Conservation (phyloP, 2,329 filamentous ascomycete genomes). For the Talaromyces funiculosus region DNA sequence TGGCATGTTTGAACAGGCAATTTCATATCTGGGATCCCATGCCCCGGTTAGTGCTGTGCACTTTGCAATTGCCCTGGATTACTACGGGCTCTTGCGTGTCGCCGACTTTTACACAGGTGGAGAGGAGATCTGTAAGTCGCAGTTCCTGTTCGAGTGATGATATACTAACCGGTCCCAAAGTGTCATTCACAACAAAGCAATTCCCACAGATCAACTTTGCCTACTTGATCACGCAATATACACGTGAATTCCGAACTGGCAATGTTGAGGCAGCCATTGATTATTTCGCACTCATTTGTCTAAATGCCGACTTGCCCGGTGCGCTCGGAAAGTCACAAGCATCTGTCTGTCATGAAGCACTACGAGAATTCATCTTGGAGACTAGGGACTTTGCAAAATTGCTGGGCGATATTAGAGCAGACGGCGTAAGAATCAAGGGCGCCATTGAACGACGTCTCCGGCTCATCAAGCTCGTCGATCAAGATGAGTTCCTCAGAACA, state of each 20-base stretch:
- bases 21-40: conserved; percentile 86
- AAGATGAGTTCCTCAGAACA: conserved; percentile 80
- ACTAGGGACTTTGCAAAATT: conserved; percentile 92
- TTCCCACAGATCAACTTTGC: conserved; percentile 86
- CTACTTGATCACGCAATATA: conserved; percentile 90
- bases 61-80: conserved; percentile 82
- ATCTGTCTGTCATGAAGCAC: conserved; percentile 80
- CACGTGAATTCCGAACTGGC: conserved; percentile 86
- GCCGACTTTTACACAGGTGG: conserved; percentile 71
- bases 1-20: conserved; percentile 89
- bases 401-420: conserved; percentile 81
- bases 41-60: conserved; percentile 91
- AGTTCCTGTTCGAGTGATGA: conserved; percentile 17
- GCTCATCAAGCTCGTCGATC: conserved; percentile 72
- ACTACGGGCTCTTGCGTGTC: conserved; percentile 82
- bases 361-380: conserved; percentile 92
- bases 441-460: conserved; percentile 79
- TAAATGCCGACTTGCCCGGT: conserved; percentile 77
- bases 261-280: conserved; percentile 86
- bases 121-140: conserved; percentile 57
- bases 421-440: conserved; percentile 79
- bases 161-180: conserved; percentile 24
- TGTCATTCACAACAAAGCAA: conserved; percentile 50
- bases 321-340: conserved; percentile 70
- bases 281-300: conserved; percentile 84